Conservation (phyloP, 352 stramenopile species). For the Nothophytophthora sp. region DNA sequence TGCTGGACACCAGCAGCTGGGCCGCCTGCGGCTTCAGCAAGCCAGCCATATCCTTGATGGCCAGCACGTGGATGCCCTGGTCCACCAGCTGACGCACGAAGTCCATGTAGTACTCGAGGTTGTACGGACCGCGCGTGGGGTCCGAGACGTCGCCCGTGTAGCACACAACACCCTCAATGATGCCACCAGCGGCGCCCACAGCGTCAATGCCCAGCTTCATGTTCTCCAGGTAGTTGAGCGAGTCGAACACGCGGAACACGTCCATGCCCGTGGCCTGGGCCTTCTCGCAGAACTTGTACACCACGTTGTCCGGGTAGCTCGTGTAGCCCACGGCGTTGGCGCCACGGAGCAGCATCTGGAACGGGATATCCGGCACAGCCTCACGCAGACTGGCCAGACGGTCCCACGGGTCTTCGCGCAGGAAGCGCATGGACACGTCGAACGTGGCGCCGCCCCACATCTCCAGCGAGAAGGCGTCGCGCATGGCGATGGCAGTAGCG, state of each 20-base stretch:
- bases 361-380: constrained; percentile 92
- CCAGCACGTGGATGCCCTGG: constrained; percentile 93
- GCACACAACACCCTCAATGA: constrained; percentile 94
- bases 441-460: constrained; percentile 97
- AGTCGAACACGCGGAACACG: constrained; percentile 97
- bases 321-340: constrained; percentile 99
- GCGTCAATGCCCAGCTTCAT: constrained; percentile 98
- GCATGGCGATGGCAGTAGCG: constrained; percentile 83
- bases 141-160: constrained; percentile 96
- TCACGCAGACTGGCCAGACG: constrained; percentile 87
- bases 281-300: constrained; percentile 99
- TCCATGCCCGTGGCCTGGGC: constrained; percentile 94
- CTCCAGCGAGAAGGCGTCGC: constrained; percentile 93
- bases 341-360: constrained; percentile 96
- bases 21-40: constrained; percentile 93
- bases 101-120: constrained; percentile 93
- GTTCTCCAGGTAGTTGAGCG: constrained; percentile 98
- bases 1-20: constrained; percentile 57
- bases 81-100: constrained; percentile 90
- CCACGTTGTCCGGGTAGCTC: constrained; percentile 97
- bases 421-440: constrained; percentile 95
- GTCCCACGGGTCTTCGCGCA: constrained; percentile 95
- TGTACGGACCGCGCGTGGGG: constrained; percentile 82
- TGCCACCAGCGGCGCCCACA: constrained; percentile 89
- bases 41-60: constrained; percentile 98